Evolutionary conservation across 306 rosid species (phyloP), one percentile per base, ranked within the genome.

Genomic region (Fagus sylvatica): DNA sequence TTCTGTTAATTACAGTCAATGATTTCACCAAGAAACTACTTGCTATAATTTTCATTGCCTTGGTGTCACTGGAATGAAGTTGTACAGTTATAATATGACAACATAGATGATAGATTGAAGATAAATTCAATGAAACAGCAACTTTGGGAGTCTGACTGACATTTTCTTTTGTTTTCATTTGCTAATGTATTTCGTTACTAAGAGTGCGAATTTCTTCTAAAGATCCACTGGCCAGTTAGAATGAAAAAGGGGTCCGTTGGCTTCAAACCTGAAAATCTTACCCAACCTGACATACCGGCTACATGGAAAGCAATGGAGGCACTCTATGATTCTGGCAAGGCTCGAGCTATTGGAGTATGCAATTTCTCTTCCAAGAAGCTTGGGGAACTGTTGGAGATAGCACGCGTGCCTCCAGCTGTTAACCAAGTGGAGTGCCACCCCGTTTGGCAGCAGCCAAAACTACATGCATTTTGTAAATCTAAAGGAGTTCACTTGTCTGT

Each of bases 241-340:
- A n/a, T 54, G 60, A n/a, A 77, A 10, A 4, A 75, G 0, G 37
- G 78, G 57, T 36, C 78, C 9, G 64, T 41, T 11, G 84, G 71
- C 36, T 64, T 39, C 72, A 69, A 72, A 57, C 86, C 86, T 40
- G 85, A 81, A 57, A 74, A 80, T 40, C 78, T 86, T 33, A 74
- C 73, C 5, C 75, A 85, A 72, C 85, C 90, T 12, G 87, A 88
- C 70, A 74, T 74, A 7, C 78, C 78, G 0, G 16, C 15, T 30
- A 74, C 78, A 4, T 74, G 78, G 71, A 74, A 55, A 57, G 71
- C 78, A 42, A 59, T 74, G 78, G 78, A 74, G 34, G 78, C 78
- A 4, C 34, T 74, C 30, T 74, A 60, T 17, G 71, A 43, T 54
- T 74, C 78, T 43, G 78, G 71, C 32, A 74, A 61, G 71, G 78